These are phyloP conservation scores for Puccinia triticina DNA, from an alignment of 1,284 basidiomycete genomes.

Conservation along the genomic window DNA sequence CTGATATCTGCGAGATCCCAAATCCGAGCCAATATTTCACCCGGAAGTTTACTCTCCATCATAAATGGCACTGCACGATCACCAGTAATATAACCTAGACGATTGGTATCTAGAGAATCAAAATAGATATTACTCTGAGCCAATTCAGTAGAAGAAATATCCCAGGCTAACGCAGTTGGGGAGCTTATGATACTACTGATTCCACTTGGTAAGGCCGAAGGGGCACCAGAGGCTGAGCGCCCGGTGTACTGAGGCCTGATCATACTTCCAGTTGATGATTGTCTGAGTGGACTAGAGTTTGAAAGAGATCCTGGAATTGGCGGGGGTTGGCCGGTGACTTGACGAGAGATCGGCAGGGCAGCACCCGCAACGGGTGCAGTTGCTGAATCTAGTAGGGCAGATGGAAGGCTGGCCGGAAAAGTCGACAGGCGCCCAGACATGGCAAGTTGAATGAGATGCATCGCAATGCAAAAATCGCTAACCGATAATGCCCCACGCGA, in stretches of 20 bases:
- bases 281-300: slow-evolving; percentile 54
- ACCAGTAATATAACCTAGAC: slow-evolving; percentile 82
- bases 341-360: slow-evolving; percentile 28
- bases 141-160: slow-evolving; percentile 81
- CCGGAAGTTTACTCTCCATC: slow-evolving; percentile 84
- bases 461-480: slow-evolving; percentile 91
- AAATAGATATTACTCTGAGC: slow-evolving; percentile 79
- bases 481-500: slow-evolving; percentile 85
- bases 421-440: slow-evolving; percentile 79
- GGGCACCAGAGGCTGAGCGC: slow-evolving; percentile 19
- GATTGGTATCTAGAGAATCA: slow-evolving; percentile 75
- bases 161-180: slow-evolving; percentile 67
- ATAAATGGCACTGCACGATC: slow-evolving; percentile 95
- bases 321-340: slow-evolving; percentile 39
- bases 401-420: slow-evolving; percentile 79
- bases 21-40: slow-evolving; percentile 80
- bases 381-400: slow-evolving; percentile 83
- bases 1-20: slow-evolving; percentile 96
- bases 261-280: slow-evolving; percentile 28
- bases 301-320: slow-evolving; percentile 53
- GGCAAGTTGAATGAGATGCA: slow-evolving; percentile 65
- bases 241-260: slow-evolving; percentile 46
- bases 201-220: slow-evolving; percentile 8
- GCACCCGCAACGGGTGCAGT: background rate
- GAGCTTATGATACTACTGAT: background rate